A percentile compares a stretch with the other conserved stretches of the same genome.
Evolutionary conservation across 371 early-diverging fungal genomes (phyloP).

Genomic region (Mortierella sp.): DNA sequence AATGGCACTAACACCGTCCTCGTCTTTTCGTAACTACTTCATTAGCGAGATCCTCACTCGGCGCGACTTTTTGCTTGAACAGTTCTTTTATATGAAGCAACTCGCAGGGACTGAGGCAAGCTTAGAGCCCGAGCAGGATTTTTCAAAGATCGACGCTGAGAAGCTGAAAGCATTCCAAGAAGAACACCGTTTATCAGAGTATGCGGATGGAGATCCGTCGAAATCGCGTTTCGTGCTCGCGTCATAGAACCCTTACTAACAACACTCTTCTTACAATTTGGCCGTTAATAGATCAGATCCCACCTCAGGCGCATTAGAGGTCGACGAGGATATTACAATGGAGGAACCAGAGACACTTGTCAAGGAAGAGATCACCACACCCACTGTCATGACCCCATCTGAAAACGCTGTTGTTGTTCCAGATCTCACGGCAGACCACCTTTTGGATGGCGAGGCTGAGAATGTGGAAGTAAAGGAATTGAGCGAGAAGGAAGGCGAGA

Average conservation of each 20-base stretch:
- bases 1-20: too few species aligned
- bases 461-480: slow-evolving; percentile 14
- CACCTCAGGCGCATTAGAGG: slow-evolving; percentile 18
- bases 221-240: background rate
- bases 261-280: background rate
- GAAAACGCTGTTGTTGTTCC: slow-evolving; percentile 52
- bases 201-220: slow-evolving; percentile 1
- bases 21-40: background rate
- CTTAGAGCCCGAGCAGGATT: slow-evolving; percentile 49
- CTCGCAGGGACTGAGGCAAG: slow-evolving; percentile 51
- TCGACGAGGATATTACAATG: slow-evolving; percentile 30
- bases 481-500: slow-evolving; percentile 22
- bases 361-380: slow-evolving; percentile 47
- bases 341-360: slow-evolving; percentile 26
- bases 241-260: background rate
- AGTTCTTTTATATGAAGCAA: slow-evolving; percentile 55
- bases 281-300: slow-evolving; percentile 26
- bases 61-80: slow-evolving; percentile 42
- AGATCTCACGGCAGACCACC: slow-evolving; percentile 39
- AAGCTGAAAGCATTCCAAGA: slow-evolving; percentile 51
- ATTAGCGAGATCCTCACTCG: slow-evolving; percentile 46
- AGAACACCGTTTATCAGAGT: slow-evolving; percentile 48
- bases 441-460: slow-evolving; percentile 39
- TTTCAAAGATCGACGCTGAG: slow-evolving; percentile 40
- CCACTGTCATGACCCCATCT: slow-evolving; percentile 46